Base-by-base conservation (phyloP, 805 yeast species). In the Candida lessepsii region DNA sequence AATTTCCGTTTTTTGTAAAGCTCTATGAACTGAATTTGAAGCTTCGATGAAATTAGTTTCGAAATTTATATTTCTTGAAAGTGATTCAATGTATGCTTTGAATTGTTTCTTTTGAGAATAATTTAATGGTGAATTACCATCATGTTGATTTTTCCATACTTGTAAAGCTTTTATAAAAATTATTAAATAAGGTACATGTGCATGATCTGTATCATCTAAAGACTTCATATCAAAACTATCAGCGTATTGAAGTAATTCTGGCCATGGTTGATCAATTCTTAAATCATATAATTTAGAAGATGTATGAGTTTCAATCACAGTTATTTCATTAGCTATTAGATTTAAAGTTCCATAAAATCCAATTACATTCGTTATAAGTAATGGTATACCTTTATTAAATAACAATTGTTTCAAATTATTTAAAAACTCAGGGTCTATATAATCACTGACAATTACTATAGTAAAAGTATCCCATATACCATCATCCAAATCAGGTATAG, bases 251-350 rank as follows among this genome's bases (percentile, higher is more conserved):
- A 60, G 57, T 6, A 89, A 60, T 48, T 85, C 88, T 1, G 69
- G 61, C 96, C 96, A 91, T 1, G 93, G 86, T 4, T 56, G 41
- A 44, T 79, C 81, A 2, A 89, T 59, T 37, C 95, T 63, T 42
- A 89, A 60, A 51, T 87, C 96, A 18, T 71, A 77, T 2, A 81
- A 53, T 7, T 75, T 65, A 56, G 65, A 80, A 0, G 81, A 79
- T 56, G 88, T 95, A 50, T 70, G 75, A 0, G 96, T 78, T 44
- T 90, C 90, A 11, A 87, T 62, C 2, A 86, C 75, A n/a, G 81
- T 75, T 7, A 78, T 78, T 49, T 81, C 87, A 19, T 53, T 57
- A n/a, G 75, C 56, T 23, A 75, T 61, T 3, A 83, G 53, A 29
- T 80, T 65, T 4, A 86, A 45, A 13, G 69, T 60, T 1, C 89